These are phyloP conservation scores for Colletotrichum higginsianum DNA, from an alignment of 2,329 filamentous ascomycete genomes.

Conservation along the genomic window DNA sequence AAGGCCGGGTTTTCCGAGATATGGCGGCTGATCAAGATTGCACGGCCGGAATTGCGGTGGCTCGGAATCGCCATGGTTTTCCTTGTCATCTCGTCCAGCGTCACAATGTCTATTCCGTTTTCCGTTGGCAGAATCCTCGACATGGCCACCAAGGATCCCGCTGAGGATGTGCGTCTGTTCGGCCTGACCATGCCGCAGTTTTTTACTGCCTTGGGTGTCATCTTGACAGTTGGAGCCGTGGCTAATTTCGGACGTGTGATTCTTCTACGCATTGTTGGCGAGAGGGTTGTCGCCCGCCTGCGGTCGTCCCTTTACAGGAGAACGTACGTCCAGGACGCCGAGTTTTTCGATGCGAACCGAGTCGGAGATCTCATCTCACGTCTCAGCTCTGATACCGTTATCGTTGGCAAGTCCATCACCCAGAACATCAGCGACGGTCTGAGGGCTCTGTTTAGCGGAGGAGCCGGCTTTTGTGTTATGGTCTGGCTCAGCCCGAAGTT, in stretches of 20 bases:
- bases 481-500: constrained; percentile 94
- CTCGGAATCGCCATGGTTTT: constrained; percentile 86
- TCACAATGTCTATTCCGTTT: constrained; percentile 97
- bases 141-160: constrained; percentile 82
- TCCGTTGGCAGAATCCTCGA: constrained; percentile 97
- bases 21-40: constrained; percentile 90
- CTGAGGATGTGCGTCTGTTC: constrained; percentile 80
- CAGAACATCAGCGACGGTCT: constrained; percentile 98
- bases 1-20: constrained; percentile 81
- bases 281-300: constrained; percentile 91
- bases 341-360: constrained; percentile 98
- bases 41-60: constrained; percentile 84
- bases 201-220: constrained; percentile 82
- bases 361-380: constrained; percentile 97
- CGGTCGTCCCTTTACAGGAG: constrained; percentile 91
- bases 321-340: constrained; percentile 97
- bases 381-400: constrained; percentile 95
- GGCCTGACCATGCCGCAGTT: constrained; percentile 90
- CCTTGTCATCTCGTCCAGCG: constrained; percentile 88
- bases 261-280: constrained; percentile 92
- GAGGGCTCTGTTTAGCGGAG: constrained; percentile 89
- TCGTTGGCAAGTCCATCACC: constrained; percentile 98
- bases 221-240: constrained; percentile 86
- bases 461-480: constrained; percentile 93
- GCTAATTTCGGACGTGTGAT: constrained; percentile 97